A percentile compares a stretch with the other conserved stretches of the same genome.
phyloP scores from a whole-genome alignment of 345 rosid species.

The Geranium rotundifolium region DNA sequence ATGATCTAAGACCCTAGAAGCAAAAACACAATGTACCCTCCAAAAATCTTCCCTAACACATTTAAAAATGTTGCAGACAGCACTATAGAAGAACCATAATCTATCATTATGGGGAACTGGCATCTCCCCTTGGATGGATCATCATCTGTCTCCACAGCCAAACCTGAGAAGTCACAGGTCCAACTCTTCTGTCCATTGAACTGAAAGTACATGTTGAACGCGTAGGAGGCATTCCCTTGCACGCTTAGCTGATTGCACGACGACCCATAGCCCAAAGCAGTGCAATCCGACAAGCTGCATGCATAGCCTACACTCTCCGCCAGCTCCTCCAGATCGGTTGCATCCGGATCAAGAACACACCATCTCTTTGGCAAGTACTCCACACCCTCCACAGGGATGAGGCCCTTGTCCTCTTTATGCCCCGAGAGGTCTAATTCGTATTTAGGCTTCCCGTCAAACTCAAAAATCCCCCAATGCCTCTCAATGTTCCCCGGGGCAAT shows the following conservation, averaged over 20 bases:
- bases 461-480: slow-evolving; percentile 68
- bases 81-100: slow-evolving; percentile 13
- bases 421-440: slow-evolving; percentile 49
- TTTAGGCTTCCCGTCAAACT: slow-evolving; percentile 55
- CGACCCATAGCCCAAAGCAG: slow-evolving; percentile 62
- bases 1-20: no score
- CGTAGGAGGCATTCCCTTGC: slow-evolving; percentile 69
- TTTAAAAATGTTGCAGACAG: no score
- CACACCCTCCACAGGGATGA: slow-evolving; percentile 46
- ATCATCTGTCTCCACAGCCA: slow-evolving; percentile 36
- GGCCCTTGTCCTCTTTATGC: slow-evolving; percentile 18
- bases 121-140: slow-evolving; percentile 59
- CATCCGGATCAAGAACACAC: slow-evolving; percentile 48
- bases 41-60: no score
- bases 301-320: slow-evolving; percentile 49
- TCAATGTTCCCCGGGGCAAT: slow-evolving; percentile 56
- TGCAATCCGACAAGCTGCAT: slow-evolving; percentile 63
- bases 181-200: slow-evolving; percentile 39
- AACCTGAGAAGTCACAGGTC: slow-evolving; percentile 65
- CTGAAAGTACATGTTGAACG: slow-evolving; percentile 77
- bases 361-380: slow-evolving; percentile 38
- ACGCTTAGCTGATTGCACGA: slow-evolving; percentile 50
- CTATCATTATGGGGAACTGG: slow-evolving; percentile 60
- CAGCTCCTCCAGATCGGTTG: slow-evolving; percentile 25
- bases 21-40: no score